A percentile compares a stretch with the other conserved stretches of the same genome.
Evolutionary conservation across 148 eudicot species (phyloP).

Genomic region (Nepenthes mirabilis): DNA sequence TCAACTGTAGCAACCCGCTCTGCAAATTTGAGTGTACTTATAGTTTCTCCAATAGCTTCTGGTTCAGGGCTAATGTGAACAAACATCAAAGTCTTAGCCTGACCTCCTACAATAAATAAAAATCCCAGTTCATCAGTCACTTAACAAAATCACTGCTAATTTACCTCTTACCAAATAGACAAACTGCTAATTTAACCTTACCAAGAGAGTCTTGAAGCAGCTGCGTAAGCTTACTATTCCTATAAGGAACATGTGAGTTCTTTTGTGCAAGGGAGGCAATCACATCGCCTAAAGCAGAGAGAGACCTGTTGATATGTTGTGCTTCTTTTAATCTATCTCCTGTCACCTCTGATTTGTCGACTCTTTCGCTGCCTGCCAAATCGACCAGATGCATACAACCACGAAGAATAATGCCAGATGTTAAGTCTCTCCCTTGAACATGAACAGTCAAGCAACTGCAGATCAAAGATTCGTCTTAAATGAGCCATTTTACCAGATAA

Average conservation of each 20-base stretch:
- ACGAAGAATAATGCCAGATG: constrained; percentile 68
- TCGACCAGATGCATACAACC: constrained; percentile 99
- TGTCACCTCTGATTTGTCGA: constrained; percentile 93
- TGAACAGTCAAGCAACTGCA: constrained; percentile 97
- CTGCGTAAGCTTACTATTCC: constrained; percentile 95
- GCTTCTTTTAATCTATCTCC: constrained; percentile 98
- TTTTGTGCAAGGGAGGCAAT: constrained; percentile 90
- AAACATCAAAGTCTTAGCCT: constrained; percentile 99
- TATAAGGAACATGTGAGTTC: constrained; percentile 84
- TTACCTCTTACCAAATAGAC: too few relatives aligned
- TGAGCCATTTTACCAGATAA: constrained; percentile 2
- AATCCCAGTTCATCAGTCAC: neutral
- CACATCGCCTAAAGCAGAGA: constrained; percentile 97
- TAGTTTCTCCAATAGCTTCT: constrained; percentile 82
- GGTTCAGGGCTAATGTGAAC: constrained; percentile 95
- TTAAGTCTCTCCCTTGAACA: constrained; percentile 92
- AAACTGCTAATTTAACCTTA: constrained; percentile 15
- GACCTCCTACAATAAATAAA: constrained; percentile 52
- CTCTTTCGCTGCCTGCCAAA: constrained; percentile 97
- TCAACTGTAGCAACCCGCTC: constrained; percentile 96
- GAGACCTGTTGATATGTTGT: constrained; percentile 86
- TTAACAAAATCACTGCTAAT: neutral
- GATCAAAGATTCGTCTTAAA: neutral
- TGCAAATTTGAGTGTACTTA: constrained; percentile 95
- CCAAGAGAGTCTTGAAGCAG: constrained; percentile 96